These are phyloP conservation scores for Climacium dendroides DNA, from an alignment of 225 moss, liverwort and hornwort genomes.

Conservation along the genomic window DNA sequence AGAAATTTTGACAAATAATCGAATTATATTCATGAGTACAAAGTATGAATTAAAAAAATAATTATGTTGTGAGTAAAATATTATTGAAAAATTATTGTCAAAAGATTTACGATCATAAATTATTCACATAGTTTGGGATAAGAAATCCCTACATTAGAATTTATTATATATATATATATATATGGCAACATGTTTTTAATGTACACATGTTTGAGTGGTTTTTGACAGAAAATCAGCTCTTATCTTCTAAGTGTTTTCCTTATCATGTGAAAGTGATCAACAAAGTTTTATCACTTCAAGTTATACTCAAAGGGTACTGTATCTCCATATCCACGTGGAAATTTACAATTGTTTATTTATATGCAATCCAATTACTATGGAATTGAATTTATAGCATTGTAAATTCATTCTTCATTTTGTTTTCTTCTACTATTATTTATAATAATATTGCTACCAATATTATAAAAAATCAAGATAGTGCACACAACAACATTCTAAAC, in stretches of 20 bases:
- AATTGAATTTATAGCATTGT: not conserved
- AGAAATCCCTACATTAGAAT: not conserved
- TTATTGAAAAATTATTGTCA: not conserved
- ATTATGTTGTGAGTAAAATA: not conserved
- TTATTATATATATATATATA: no score
- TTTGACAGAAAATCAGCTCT: not conserved
- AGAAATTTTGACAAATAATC: not conserved
- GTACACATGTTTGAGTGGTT: not conserved
- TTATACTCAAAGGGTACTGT: no score
- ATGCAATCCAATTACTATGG: not conserved
- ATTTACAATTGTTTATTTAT: not conserved
- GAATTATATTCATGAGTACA: not conserved
- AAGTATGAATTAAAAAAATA: accelerated
- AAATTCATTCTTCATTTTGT: not conserved
- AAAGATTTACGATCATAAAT: not conserved
- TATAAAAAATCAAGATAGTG: not conserved
- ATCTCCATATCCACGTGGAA: not conserved
- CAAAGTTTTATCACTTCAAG: not conserved
- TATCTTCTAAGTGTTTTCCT: not conserved
- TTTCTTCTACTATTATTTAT: not conserved
- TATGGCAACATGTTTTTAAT: not conserved
- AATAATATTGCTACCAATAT: no score
- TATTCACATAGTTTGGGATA: not conserved
- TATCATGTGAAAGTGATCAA: no score
- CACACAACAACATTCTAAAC: not conserved